Conservation (phyloP, 306 rosid species). For the Quercus cerris region DNA sequence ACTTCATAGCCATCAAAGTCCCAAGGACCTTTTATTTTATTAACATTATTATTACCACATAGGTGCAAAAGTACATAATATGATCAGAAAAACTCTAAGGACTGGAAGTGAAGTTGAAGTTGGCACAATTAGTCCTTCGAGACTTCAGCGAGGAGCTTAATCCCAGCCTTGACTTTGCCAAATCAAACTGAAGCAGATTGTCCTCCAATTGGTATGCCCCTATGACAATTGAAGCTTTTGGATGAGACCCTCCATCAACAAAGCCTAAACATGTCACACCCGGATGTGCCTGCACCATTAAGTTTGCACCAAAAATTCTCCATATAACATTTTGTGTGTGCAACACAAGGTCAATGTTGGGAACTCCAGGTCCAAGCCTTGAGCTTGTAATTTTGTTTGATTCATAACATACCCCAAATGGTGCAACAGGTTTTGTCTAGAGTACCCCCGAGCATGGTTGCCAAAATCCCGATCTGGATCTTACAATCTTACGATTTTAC, state of each 20-base stretch:
- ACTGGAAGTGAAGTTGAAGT: slow-evolving; percentile 21
- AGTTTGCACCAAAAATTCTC: slow-evolving; percentile 39
- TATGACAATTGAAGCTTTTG: slow-evolving; percentile 27
- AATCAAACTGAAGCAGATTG: slow-evolving; percentile 37
- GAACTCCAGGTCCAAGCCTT: slow-evolving; percentile 12
- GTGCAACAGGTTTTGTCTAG: slow-evolving; percentile 31
- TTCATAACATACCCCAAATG: slow-evolving; percentile 48
- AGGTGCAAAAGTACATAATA: too few species aligned
- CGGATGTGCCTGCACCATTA: slow-evolving; percentile 26
- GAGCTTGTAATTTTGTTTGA: neutral
- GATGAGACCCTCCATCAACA: slow-evolving; percentile 40
- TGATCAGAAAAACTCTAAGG: neutral
- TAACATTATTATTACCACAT: too few species aligned
- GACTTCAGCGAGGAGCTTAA: slow-evolving; percentile 30
- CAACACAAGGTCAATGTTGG: slow-evolving; percentile 40
- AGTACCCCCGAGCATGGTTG: too few species aligned
- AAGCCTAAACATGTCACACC: slow-evolving; percentile 48
- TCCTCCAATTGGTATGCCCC: slow-evolving; percentile 50
- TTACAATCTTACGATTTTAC: too few species aligned
- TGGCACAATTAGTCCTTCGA: slow-evolving; percentile 35
- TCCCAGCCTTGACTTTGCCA: slow-evolving; percentile 40
- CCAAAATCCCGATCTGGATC: too few species aligned
- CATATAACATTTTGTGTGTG: slow-evolving; percentile 23
- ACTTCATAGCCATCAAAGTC: too few species aligned
- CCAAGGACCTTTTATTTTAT: too few species aligned